Conservation (phyloP, 1,139 yeast genomes). For the Suhomyces taliae region DNA sequence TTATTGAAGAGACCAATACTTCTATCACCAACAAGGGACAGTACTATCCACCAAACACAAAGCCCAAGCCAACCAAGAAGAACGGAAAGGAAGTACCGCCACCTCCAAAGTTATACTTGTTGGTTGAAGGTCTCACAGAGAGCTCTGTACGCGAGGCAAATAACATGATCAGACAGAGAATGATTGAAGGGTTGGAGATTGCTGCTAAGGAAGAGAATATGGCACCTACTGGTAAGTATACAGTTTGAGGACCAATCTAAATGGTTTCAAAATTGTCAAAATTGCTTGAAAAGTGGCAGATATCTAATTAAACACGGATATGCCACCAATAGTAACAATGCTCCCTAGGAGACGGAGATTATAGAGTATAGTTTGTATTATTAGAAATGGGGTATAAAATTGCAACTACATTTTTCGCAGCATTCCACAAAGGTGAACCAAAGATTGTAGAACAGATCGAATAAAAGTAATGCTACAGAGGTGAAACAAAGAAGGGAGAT, state of each 20-base stretch:
- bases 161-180: conserved; percentile 55
- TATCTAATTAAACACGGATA: neutral
- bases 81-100: conserved; percentile 41
- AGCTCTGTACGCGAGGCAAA: conserved; percentile 67
- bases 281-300: neutral
- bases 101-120: conserved; percentile 74
- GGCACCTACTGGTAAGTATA: conserved; percentile 40
- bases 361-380: too few species aligned
- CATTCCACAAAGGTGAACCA: too few species aligned
- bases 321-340: too few species aligned
- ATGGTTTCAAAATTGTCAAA: neutral
- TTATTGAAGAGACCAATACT: conserved; percentile 72
- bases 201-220: conserved; percentile 44
- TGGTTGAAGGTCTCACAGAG: conserved; percentile 77
- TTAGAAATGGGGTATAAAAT: too few species aligned
- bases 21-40: conserved; percentile 85
- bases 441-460: too few species aligned
- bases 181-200: conserved; percentile 58
- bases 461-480: too few species aligned
- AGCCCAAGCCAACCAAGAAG: conserved; percentile 34
- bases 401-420: too few species aligned
- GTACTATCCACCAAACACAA: conserved; percentile 61
- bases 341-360: too few species aligned
- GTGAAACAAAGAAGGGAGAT: too few species aligned
- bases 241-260: conserved; percentile 23